phyloP scores from a whole-genome alignment of 2,329 filamentous ascomycete genomes.

The Nothopassalora personata region DNA sequence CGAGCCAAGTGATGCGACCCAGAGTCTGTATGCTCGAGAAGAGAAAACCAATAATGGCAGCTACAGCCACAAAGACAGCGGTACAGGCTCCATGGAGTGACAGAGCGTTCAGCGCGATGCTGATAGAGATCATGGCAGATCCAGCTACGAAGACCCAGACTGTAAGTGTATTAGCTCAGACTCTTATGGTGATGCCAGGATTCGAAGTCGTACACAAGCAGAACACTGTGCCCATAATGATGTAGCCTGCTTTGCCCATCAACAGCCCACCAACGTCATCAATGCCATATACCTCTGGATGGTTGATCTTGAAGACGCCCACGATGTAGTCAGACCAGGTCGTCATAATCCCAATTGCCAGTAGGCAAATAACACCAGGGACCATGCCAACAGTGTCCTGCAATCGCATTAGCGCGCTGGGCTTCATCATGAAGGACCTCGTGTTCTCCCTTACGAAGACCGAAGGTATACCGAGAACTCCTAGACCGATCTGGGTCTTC shows the following conservation, averaged over 20 bases:
- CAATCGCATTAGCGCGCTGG: conserved; percentile 25
- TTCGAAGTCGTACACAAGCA: neutral
- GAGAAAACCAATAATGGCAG: conserved; percentile 35
- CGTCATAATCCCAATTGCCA: conserved; percentile 39
- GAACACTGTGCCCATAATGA: conserved; percentile 1
- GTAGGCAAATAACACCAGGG: conserved; percentile 43
- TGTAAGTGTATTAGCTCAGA: neutral
- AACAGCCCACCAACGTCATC: conserved; percentile 46
- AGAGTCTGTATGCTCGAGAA: conserved; percentile 33
- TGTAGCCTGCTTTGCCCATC: conserved; percentile 46
- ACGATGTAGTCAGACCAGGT: conserved; percentile 48
- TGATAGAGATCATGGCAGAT: conserved; percentile 28
- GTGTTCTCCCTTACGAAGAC: conserved; percentile 19
- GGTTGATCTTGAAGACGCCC: conserved; percentile 50
- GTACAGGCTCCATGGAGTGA: conserved; percentile 31
- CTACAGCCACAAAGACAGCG: conserved; percentile 36
- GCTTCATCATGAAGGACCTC: neutral
- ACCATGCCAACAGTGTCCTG: conserved; percentile 42
- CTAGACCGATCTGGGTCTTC: conserved; percentile 44
- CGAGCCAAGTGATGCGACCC: conserved; percentile 27
- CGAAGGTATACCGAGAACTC: conserved; percentile 45
- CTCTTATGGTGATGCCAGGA: neutral
- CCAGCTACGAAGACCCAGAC: conserved; percentile 21
- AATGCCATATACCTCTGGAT: conserved; percentile 53
- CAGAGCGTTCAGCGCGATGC: conserved; percentile 20